Base-by-base conservation (phyloP, 1,284 basidiomycete species). In the Coriolopsis trogii region DNA sequence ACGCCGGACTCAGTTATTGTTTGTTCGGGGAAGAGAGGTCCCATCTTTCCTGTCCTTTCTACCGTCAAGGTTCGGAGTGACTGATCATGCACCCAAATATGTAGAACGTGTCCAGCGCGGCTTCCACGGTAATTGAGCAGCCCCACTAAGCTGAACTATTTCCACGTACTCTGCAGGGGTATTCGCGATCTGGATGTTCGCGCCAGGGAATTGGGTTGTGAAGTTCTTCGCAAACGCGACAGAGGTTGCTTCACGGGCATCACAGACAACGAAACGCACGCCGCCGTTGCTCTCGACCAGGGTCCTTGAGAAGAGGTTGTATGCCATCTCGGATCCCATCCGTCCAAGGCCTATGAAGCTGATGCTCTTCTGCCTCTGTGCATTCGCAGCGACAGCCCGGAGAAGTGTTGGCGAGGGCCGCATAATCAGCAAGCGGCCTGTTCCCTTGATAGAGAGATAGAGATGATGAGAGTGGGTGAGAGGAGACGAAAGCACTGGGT, bases 271-370 rank as follows among this genome's bases (percentile, higher is more conserved):
- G 61, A 93, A 91, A 18, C 70, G 75, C 37, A 76, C 50, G 13
- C 50, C 59, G 10, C 82, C 76, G 15, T 70, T 58, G 37, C 73
- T 69, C 38, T 78, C 71, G 12, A 77, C 73, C 42, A 79, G 71
- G 54, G 77, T 79, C 63, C 87, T 87, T 0, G 86, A 84, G 72
- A 91, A 90, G 44, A 93, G 77, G 68, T 93, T 93, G 68, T 77
- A 79, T 15, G 91, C 91, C 91, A 93, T 93, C 66, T 89, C 84
- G 42, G 80, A 82, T 26, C 91, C 91, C 91, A 93, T 93, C 44
- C 84, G 76, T 34, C 90, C 90, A 12, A 93, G 80, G 5, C 91
- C 91, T 48, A 93, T 85, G 71, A 93, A 93, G 47, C 82, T 84
- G 28, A 83, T 81, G 61, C 78, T 84, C 38, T 76, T 77, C 13